phyloP scores from a whole-genome alignment of 257 asterid species.

The Solanum virginianum region DNA sequence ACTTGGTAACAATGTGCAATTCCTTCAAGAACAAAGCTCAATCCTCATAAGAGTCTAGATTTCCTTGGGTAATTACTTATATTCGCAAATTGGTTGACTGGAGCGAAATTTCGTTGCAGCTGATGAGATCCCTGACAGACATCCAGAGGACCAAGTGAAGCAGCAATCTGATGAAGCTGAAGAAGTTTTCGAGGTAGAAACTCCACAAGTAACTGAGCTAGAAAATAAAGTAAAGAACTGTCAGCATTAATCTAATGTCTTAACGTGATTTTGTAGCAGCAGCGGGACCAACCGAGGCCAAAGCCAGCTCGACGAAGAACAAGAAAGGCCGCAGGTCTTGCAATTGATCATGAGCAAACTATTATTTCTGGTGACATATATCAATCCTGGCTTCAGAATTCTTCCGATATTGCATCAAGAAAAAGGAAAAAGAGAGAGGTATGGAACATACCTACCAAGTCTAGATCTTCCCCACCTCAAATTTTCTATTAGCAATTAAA shows the following conservation, averaged over 20 bases:
- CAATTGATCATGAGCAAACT: conserved; percentile 55
- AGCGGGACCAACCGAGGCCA: conserved; percentile 27
- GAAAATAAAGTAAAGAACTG: background rate
- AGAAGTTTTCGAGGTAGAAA: conserved; percentile 39
- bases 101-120: conserved; percentile 32
- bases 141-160: conserved; percentile 35
- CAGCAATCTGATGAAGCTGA: conserved; percentile 31
- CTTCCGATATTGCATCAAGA: conserved; percentile 44
- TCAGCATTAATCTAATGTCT: background rate
- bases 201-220: background rate
- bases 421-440: conserved; percentile 53
- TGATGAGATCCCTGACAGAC: conserved; percentile 39
- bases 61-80: background rate
- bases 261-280: conserved; percentile 6
- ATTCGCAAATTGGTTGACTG: background rate
- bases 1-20: background rate
- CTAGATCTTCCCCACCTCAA: conserved; percentile 1
- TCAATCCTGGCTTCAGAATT: conserved; percentile 70
- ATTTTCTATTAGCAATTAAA: background rate
- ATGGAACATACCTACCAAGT: conserved; percentile 3
- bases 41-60: background rate
- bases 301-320: conserved; percentile 32
- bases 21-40: background rate
- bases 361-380: conserved; percentile 65
- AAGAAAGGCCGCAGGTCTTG: conserved; percentile 24